Percentiles rank a stretch among this genome's conserved stretches.
phyloP scores from a whole-genome alignment of 345 rosid genomes.

The Eucalyptus tenuipes region DNA sequence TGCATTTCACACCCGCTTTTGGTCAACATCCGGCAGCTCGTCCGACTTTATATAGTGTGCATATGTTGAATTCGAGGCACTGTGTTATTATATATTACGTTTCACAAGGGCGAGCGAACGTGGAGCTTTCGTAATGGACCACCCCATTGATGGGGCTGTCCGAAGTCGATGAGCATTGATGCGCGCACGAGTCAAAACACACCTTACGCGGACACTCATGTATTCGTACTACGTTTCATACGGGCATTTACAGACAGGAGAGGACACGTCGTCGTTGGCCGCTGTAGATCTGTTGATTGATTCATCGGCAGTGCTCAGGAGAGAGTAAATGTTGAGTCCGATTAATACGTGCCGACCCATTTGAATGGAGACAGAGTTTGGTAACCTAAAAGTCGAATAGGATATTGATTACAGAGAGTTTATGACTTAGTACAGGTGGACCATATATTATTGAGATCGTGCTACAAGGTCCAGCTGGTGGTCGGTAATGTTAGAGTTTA shows the following conservation, averaged over 20 bases:
- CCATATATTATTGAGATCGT: neutral
- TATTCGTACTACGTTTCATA: neutral
- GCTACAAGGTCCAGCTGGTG: neutral
- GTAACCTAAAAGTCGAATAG: neutral
- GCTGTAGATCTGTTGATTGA: neutral
- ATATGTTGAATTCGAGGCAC: neutral
- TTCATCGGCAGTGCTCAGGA: neutral
- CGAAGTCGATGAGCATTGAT: neutral
- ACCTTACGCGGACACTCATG: neutral
- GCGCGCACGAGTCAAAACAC: neutral
- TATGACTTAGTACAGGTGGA: neutral
- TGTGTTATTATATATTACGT: neutral
- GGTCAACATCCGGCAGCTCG: neutral
- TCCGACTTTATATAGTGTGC: neutral
- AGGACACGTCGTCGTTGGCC: neutral
- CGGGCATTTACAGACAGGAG: neutral
- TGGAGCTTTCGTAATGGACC: neutral
- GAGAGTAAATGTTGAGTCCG: neutral
- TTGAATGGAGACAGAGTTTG: neutral
- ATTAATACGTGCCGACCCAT: neutral
- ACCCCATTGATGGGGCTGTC: neutral
- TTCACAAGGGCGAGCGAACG: neutral
- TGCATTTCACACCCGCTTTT: neutral
- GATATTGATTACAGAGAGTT: neutral
- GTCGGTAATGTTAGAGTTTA: neutral